Percentiles rank a stretch among this genome's conserved stretches.
These are phyloP conservation scores for Tulasnella sp. DNA, from an alignment of 768 basidiomycete genomes.

Conservation along the genomic window DNA sequence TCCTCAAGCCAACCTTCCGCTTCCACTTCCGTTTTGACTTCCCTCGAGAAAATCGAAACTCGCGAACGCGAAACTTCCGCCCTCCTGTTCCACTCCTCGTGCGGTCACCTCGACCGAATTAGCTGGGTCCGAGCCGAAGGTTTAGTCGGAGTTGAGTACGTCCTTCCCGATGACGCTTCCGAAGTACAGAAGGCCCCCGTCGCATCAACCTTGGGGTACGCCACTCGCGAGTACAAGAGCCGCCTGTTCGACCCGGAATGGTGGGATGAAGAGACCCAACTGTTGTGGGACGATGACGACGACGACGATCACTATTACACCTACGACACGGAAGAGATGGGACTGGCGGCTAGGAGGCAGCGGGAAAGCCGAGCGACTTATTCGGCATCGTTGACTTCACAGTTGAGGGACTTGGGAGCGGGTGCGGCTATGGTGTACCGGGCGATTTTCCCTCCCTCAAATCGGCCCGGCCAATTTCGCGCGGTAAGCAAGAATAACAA, in stretches of 20 bases:
- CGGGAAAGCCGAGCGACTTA: not conserved
- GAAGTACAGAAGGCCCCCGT: not conserved
- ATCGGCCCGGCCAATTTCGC: not conserved
- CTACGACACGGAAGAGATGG: not conserved
- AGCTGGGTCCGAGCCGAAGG: constrained; percentile 22
- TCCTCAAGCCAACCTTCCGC: not conserved
- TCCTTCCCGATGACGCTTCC: not conserved
- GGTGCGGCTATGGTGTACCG: not conserved
- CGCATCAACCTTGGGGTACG: not conserved
- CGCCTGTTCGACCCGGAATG: constrained; percentile 1
- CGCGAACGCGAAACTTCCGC: constrained; percentile 19
- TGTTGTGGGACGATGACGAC: not conserved
- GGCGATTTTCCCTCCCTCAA: not conserved
- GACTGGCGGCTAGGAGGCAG: not conserved
- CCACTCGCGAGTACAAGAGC: not conserved
- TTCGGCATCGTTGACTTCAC: not conserved
- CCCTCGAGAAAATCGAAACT: constrained; percentile 4
- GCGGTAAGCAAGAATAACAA: not conserved
- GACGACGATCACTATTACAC: not conserved
- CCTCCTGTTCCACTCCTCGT: not conserved
- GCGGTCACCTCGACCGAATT: not conserved
- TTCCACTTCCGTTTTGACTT: not conserved
- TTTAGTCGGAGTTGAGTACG: constrained; percentile 10
- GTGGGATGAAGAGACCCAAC: constrained; percentile 1
- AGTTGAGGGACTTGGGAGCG: not conserved